Base-by-base conservation (phyloP, 2,329 filamentous ascomycete species). In the Cladosporium sp. region DNA sequence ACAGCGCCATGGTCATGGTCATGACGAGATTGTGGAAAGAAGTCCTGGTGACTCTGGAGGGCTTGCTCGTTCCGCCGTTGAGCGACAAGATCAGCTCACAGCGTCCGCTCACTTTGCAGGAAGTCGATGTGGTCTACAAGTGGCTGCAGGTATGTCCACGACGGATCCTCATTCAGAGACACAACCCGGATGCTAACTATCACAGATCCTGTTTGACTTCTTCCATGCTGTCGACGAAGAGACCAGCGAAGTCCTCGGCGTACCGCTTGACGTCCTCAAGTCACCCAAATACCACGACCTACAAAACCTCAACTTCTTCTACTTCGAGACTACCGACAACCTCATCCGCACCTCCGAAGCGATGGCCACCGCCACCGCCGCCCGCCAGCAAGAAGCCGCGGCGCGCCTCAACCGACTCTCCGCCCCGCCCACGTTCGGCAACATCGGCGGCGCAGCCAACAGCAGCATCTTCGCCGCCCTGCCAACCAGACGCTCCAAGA, bases 1-100 rank as follows among this genome's bases (percentile, higher is more conserved):
- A 90, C 54, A 85, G 89, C 53, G 95, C 93, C n/a, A 96, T 98
- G 92, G 84, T 91, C 62, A 91, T 93, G 67, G 93, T 98, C 62
- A 98, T 98, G 93, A 95, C 90, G 18, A 84, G 93, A 42, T 74
- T 98, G 5, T 98, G 93, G 93, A 98, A 98, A 72, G 93, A 98
- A 69, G 91, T 95, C 0, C 78, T 98, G 13, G 84, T 91, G 61
- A 95, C 92, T 1, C 87, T 97, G 58, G 93, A 98, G 71, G 81
- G 82, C 35, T 77, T 98, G 14, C 79, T 98, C 37, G 92, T 98
- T 3, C 93, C 93, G 14, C 93, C 93, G 7, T 75, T 98, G 9
- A 96, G 91, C 6, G 93, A 98, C 68, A 98, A 98, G 67, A 88
- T 86, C 4, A 95, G 90, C 1, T 80, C 82, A 55, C 92, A 98